Conservation (phyloP, 805 yeast genomes). For the Sporopachydermia lactativora region DNA sequence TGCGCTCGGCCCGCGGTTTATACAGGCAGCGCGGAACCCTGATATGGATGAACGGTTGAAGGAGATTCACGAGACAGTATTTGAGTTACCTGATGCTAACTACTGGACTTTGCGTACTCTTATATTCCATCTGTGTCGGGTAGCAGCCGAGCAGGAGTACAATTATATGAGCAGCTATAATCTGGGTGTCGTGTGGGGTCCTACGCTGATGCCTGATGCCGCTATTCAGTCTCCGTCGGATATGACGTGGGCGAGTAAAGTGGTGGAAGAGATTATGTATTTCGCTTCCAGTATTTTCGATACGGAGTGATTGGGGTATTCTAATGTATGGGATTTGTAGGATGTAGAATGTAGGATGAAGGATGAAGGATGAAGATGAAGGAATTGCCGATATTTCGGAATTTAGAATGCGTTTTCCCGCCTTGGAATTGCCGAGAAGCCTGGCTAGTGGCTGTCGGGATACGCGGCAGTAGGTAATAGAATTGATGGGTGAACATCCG, state of each 20-base stretch:
- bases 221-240: slow-evolving; percentile 54
- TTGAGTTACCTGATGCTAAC: slow-evolving; percentile 85
- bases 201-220: slow-evolving; percentile 61
- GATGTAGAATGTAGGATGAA: too few species aligned
- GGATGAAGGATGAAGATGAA: too few species aligned
- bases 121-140: slow-evolving; percentile 70
- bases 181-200: slow-evolving; percentile 91
- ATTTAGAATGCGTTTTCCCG: too few species aligned
- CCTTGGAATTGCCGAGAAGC: too few species aligned
- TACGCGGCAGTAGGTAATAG: too few species aligned
- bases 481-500: too few species aligned
- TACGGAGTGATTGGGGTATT: slow-evolving; percentile 27
- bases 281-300: slow-evolving; percentile 77
- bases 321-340: background rate
- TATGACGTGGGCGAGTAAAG: slow-evolving; percentile 59
- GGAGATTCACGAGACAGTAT: slow-evolving; percentile 71
- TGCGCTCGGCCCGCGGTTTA: slow-evolving; percentile 45
- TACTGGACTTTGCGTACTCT: slow-evolving; percentile 82
- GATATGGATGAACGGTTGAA: slow-evolving; percentile 54
- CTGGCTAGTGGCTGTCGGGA: too few species aligned
- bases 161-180: slow-evolving; percentile 78
- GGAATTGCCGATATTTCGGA: too few species aligned
- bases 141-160: slow-evolving; percentile 42
- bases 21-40: slow-evolving; percentile 56
- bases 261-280: slow-evolving; percentile 70